phyloP scores from a whole-genome alignment of 2,329 filamentous ascomycete genomes.

The Diaporthe longicolla region DNA sequence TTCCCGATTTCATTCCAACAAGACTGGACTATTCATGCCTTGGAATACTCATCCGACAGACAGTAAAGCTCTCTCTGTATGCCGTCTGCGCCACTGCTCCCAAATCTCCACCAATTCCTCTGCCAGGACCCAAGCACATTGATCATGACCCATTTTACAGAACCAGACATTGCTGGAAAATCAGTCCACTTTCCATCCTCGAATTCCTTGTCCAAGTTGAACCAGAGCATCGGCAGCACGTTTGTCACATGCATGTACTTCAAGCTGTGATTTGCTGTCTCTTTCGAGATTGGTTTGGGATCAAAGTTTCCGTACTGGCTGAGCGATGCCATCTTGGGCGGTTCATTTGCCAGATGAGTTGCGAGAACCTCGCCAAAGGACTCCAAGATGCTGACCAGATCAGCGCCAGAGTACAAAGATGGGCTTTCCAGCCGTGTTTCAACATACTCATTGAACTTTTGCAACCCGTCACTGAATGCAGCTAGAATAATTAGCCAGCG shows the following conservation, averaged over 20 bases:
- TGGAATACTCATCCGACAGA: constrained; percentile 14
- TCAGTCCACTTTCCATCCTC: constrained; percentile 5
- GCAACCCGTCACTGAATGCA: constrained; percentile 5
- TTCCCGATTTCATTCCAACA: too few species aligned
- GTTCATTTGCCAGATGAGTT: constrained; percentile 18
- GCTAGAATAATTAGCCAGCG: background rate
- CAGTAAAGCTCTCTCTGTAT: constrained; percentile 22
- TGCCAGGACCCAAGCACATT: constrained; percentile 14
- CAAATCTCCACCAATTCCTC: constrained; percentile 22
- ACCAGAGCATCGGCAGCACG: constrained; percentile 19
- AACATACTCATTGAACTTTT: constrained; percentile 12
- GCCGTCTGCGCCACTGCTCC: constrained; percentile 23
- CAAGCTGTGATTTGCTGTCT: constrained; percentile 23
- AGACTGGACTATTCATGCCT: background rate
- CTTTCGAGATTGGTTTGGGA: constrained; percentile 4
- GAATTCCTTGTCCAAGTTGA: constrained; percentile 24
- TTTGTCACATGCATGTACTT: constrained; percentile 28
- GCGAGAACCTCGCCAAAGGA: constrained; percentile 7
- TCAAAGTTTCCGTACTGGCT: constrained; percentile 14
- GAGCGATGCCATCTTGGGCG: constrained; percentile 33
- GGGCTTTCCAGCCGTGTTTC: background rate
- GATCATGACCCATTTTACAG: constrained; percentile 22
- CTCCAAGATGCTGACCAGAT: background rate
- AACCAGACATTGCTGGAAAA: constrained; percentile 12
- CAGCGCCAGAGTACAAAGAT: background rate